Evolutionary conservation across 371 early-diverging fungal species (phyloP).

Genomic region (Haplosporangium sp.): DNA sequence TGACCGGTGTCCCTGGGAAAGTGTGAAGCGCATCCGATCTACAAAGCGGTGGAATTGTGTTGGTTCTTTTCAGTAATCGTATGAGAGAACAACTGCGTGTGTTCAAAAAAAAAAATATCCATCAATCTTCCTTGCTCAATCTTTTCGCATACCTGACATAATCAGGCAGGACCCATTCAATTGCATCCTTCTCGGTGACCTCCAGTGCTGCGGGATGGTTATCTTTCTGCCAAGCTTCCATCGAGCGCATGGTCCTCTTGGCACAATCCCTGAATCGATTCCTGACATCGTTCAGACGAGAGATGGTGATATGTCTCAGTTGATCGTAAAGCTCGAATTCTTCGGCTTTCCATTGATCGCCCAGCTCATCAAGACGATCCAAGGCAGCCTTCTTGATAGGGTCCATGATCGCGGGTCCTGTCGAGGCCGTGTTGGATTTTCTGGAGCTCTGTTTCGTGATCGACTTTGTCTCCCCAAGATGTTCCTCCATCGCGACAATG

Average conservation of each 20-base stretch:
- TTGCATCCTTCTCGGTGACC: not conserved
- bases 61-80: not conserved
- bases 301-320: slow-evolving; percentile 25
- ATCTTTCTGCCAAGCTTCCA: slow-evolving; percentile 53
- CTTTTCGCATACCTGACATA: slow-evolving; percentile 30
- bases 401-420: slow-evolving; percentile 3
- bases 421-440: slow-evolving; percentile 1
- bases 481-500: slow-evolving; percentile 55
- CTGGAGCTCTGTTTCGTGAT: slow-evolving; percentile 18
- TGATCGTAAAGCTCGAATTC: slow-evolving; percentile 50
- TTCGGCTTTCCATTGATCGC: slow-evolving; percentile 40
- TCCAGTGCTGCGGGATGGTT: slow-evolving; percentile 14
- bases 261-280: slow-evolving; percentile 41
- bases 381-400: slow-evolving; percentile 39
- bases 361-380: slow-evolving; percentile 36
- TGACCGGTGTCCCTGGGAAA: slow-evolving; percentile 83
- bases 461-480: slow-evolving; percentile 49
- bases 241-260: slow-evolving; percentile 42
- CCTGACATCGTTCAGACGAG: slow-evolving; percentile 40
- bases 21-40: slow-evolving; percentile 69
- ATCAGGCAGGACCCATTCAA: slow-evolving; percentile 48
- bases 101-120: not conserved
- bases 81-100: not conserved
- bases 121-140: not conserved
- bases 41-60: no score